Evolutionary conservation across 2,329 filamentous ascomycete species (phyloP), one percentile per base, ranked within the genome.

Genomic region (Hypoxylon sp.): DNA sequence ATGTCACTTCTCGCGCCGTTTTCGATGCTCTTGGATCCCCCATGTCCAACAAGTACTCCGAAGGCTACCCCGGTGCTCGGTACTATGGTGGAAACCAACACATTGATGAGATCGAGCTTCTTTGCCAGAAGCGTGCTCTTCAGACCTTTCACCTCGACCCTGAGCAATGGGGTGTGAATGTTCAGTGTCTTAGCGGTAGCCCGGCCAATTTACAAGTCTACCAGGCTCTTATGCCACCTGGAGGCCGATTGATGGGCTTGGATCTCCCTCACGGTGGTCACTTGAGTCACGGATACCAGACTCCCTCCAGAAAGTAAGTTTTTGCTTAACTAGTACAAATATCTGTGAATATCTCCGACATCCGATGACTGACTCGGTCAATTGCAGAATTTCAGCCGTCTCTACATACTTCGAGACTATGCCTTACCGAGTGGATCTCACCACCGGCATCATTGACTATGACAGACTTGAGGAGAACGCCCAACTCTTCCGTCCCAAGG

Each of bases 71-170:
- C 74, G 96, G 96, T 81, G 96, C 96, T 77, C 92, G 96, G 83
- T 99, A 99, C 89, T 99, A 99, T 80, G 96, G 96, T 80, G 96
- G 96, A 80, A 99, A 99, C 87, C 92, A 99, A 88, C 94, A 96
- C 88, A 99, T 99, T 75, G 96, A 99, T 83, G 88, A 93, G 83
- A 94, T 98, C 78, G 96, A 99, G 88, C 88, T 92, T 74, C 92
- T 96, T 69, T 99, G 96, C 89, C 96, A 99, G 87, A 88, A 90
- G 82, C 92, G 96, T 84, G 96, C 96, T 73, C 91, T 99, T 71
- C 88, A 93, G 84, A 92, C 94, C 66, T 99, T 98, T 87, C 88
- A 93, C 79, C 84, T 97, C 74, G 92, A 97, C 83, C 80, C 91
- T 17, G 88, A 90, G 74, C 94, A 97, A 86, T 99, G 96, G 96